Base-by-base conservation (phyloP, 1,284 basidiomycete species). In the Vanrija pseudolonga region DNA sequence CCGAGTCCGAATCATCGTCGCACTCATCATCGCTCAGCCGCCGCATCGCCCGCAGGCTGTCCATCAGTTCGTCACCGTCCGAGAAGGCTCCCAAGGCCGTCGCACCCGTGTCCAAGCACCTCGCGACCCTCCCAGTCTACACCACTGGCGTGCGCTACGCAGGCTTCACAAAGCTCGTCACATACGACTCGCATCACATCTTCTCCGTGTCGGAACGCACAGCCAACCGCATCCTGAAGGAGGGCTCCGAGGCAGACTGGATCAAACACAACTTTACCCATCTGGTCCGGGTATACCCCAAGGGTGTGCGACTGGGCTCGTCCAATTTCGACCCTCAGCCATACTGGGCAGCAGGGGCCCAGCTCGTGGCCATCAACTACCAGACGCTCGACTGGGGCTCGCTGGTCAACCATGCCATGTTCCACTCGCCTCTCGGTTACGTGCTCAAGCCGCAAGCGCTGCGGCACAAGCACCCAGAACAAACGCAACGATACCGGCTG, bases 331-430 rank as follows among this genome's bases (percentile, higher is more conserved):
- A 89, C 62, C 95, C 95, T 4, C 85, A 90, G 74, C 83, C 87
- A 38, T 92, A 85, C 73, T 99, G 95, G 95, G 83, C 85, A 0
- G 85, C 86, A 0, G 95, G 95, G 0, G 85, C 86, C 17, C 95
- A 98, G 75, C 76, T 98, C n/a, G 93, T 96, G 0, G 92, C 96
- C 6, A 82, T 98, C 58, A 99, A 99, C 73, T 98, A 93, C 90
- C 96, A 99, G 76, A 98, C 93, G 0, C 87, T 87, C 63, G 91
- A 90, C 91, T 63, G 52, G 83, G 75, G 47, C 15, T 56, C 53
- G n/a, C 47, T 53, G 23, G 57, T 96, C 70, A 98, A 97, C 67
- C 85, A 89, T 64, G 89, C 93, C 9, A 90, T 98, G 88, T 99
- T 99, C 63, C 89, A 87, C 4, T 82, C 85, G 17, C 32, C 32